These are phyloP conservation scores for Psidium guajava DNA, from an alignment of 345 rosid species.

Conservation along the genomic window DNA sequence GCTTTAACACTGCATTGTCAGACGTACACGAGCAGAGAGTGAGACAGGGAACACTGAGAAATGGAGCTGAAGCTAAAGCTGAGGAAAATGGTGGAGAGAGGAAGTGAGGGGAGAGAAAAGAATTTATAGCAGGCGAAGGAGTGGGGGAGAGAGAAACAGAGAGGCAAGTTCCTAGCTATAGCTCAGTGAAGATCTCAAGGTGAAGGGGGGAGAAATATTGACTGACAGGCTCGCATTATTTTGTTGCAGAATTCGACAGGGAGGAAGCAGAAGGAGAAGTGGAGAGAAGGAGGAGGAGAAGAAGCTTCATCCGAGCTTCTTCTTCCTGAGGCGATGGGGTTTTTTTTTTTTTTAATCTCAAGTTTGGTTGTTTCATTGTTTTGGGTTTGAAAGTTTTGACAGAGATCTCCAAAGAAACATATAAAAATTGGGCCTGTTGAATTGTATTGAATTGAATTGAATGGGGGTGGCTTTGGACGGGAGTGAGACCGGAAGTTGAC, in stretches of 20 bases:
- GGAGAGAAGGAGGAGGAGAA: neutral
- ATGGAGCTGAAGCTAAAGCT: neutral
- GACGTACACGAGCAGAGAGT: neutral
- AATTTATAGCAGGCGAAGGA: neutral
- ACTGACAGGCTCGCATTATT: neutral
- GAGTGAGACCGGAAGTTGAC: conserved; percentile 5
- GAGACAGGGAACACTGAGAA: neutral
- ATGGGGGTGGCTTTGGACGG: neutral
- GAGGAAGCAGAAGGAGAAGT: neutral
- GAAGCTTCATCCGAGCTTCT: conserved; percentile 1
- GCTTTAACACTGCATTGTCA: neutral
- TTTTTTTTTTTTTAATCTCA: neutral
- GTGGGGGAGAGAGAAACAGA: neutral
- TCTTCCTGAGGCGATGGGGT: neutral
- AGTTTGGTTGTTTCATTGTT: neutral
- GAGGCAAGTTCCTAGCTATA: neutral
- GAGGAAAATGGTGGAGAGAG: neutral
- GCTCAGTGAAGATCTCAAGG: conserved; percentile 1
- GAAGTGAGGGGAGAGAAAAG: neutral
- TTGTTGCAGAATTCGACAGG: neutral
- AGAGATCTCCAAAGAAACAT: neutral
- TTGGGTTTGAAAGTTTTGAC: neutral
- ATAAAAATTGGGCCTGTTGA: neutral
- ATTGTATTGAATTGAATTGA: neutral
- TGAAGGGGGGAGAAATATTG: neutral